These are phyloP conservation scores for Rubia tinctorum DNA, from an alignment of 305 asterid genomes.

Conservation along the genomic window DNA sequence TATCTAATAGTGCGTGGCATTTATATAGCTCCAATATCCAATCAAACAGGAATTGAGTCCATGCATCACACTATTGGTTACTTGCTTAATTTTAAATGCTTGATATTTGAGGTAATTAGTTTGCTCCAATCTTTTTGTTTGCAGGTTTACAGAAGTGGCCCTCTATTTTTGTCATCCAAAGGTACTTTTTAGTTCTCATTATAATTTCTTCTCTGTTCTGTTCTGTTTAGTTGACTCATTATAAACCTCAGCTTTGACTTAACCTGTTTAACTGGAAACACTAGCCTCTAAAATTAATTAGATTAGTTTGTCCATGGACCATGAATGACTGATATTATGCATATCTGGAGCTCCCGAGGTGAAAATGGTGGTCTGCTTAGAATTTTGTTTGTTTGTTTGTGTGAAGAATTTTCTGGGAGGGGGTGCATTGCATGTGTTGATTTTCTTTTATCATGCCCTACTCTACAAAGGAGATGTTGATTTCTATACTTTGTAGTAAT, in stretches of 20 bases:
- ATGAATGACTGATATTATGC: background rate
- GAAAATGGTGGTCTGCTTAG: too few species aligned
- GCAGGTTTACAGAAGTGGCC: constrained; percentile 98
- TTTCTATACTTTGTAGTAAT: background rate
- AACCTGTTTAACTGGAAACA: background rate
- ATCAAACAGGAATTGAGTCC: background rate
- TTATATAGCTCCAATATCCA: background rate
- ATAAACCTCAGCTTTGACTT: background rate
- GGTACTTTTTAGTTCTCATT: constrained; percentile 36
- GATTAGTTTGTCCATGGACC: background rate
- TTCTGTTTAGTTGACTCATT: background rate
- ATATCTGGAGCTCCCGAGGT: too few species aligned
- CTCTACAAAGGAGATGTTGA: background rate
- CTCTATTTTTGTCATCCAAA: constrained; percentile 90
- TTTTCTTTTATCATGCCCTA: background rate
- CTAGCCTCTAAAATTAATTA: too few species aligned
- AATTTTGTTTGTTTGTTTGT: background rate
- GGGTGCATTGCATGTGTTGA: background rate
- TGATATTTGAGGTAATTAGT: background rate
- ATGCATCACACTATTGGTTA: background rate
- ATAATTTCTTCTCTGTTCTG: constrained; percentile 3
- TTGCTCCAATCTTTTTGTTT: constrained; percentile 22
- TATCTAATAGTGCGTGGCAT: background rate
- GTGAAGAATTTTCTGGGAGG: background rate
- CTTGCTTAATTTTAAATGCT: background rate